Evolutionary conservation across 75 land plant species (phyloP), one percentile per base, ranked within the genome.

Genomic region (Pinus taeda): DNA sequence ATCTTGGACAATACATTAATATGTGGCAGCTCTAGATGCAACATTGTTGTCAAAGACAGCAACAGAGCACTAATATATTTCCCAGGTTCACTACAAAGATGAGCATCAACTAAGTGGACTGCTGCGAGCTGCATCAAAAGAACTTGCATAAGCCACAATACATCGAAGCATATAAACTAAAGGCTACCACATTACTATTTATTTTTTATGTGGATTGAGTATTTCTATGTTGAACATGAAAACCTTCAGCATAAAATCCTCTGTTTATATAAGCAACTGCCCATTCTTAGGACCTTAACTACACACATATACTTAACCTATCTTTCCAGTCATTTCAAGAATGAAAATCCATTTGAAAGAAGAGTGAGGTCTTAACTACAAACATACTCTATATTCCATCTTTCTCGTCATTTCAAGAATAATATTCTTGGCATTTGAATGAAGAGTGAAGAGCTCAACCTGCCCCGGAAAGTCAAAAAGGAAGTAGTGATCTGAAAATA

Each of bases 401-500:
- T 49, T 49, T 49, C 12, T 49, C 1, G 55, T 49, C 55, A 49
- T 49, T 49, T 49, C 55, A 49, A 49, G 55, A 49, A 49, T 49
- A 11, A 49, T 49, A 49, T 49, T 49, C 55, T 49, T 95, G n/a
- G 96, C 98, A 89, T 90, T 95, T 45, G 89, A 79, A 80, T 95
- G 98, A 77, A 97, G 91, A 59, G 90, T 93, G 79, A 95, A 97
- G 67, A 97, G 85, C 80, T 97, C 98, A 72, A 95, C 99, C 84
- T 97, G 99, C 73, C 99, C 99, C 69, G 99, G 99, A 79, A 97
- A 97, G 85, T 97, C 98, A 85, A 97, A 97, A 12, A 97, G 94
- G 57, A 97, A 79, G 78, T 97, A 97, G 69, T 97, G 99, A 85
- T 97, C 99, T 82, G 55, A 49, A 49, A 49, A 49, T 49, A 49